Conservation (phyloP, 2,329 filamentous ascomycete species). For the Alternaria rosae region DNA sequence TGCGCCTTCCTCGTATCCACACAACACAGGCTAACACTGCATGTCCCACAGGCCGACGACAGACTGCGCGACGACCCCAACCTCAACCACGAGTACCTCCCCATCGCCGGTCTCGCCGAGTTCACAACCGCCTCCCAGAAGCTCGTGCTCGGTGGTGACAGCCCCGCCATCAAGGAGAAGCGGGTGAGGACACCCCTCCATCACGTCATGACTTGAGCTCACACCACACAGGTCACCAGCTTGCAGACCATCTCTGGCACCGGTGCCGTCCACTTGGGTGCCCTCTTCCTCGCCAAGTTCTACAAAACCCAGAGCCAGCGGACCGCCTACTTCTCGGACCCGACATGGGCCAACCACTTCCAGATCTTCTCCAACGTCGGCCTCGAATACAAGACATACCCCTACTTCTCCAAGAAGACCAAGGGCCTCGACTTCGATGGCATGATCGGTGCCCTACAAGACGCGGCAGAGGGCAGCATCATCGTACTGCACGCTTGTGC, state of each 20-base stretch:
- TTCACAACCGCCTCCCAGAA: slow-evolving; percentile 92
- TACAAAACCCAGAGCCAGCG: slow-evolving; percentile 71
- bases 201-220: slow-evolving; percentile 35
- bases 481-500: slow-evolving; percentile 94
- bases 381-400: slow-evolving; percentile 80
- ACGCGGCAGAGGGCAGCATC: slow-evolving; percentile 79
- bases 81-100: slow-evolving; percentile 97
- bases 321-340: slow-evolving; percentile 88
- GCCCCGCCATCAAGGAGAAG: slow-evolving; percentile 83
- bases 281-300: slow-evolving; percentile 92
- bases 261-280: slow-evolving; percentile 91
- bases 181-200: slow-evolving; percentile 60
- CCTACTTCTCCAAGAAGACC: slow-evolving; percentile 90
- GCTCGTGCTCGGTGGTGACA: slow-evolving; percentile 81
- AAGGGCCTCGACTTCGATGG: slow-evolving; percentile 92
- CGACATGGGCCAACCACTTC: slow-evolving; percentile 98
- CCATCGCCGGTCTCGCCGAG: slow-evolving; percentile 84
- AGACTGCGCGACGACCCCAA: slow-evolving; percentile 86
- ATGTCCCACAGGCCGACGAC: slow-evolving; percentile 78
- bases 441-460: slow-evolving; percentile 75
- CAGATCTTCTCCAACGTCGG: slow-evolving; percentile 96
- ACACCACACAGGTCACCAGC: slow-evolving; percentile 65
- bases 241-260: slow-evolving; percentile 97
- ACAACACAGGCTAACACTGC: background rate
- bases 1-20: background rate